Conservation (phyloP, 176 grass and related monocot species). For the Themeda triandra region DNA sequence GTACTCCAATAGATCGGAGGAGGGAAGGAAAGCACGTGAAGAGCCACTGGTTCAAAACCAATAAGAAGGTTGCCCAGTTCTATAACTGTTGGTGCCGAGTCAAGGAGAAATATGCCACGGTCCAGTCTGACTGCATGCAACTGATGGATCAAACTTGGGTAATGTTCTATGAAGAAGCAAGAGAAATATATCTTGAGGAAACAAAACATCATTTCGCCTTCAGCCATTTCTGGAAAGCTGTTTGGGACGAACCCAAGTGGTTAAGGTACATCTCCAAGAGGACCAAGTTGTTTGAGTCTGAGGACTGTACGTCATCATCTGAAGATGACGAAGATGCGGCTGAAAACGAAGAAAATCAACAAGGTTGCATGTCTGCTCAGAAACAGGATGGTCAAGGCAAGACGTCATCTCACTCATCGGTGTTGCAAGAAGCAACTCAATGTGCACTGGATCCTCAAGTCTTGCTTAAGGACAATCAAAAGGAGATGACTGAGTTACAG, state of each 20-base stretch:
- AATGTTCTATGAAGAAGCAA: neutral
- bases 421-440: constrained; percentile 5
- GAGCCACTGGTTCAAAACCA: neutral
- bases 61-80: neutral
- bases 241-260: constrained; percentile 41
- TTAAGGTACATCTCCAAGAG: constrained; percentile 15
- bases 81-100: neutral
- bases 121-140: neutral
- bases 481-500: neutral
- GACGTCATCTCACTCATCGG: constrained; percentile 10
- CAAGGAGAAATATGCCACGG: neutral
- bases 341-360: constrained; percentile 16
- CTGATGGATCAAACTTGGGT: neutral
- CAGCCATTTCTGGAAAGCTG: neutral
- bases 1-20: neutral
- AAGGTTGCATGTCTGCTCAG: neutral
- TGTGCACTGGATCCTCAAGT: neutral
- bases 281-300: constrained; percentile 11
- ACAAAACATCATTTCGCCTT: neutral
- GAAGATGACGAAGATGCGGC: constrained; percentile 20
- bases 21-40: neutral
- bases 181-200: neutral
- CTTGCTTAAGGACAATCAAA: neutral
- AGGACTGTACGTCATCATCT: constrained; percentile 22
- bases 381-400: constrained; percentile 2